Base-by-base conservation (phyloP, 495 filamentous ascomycete species). In the Halenospora varia region DNA sequence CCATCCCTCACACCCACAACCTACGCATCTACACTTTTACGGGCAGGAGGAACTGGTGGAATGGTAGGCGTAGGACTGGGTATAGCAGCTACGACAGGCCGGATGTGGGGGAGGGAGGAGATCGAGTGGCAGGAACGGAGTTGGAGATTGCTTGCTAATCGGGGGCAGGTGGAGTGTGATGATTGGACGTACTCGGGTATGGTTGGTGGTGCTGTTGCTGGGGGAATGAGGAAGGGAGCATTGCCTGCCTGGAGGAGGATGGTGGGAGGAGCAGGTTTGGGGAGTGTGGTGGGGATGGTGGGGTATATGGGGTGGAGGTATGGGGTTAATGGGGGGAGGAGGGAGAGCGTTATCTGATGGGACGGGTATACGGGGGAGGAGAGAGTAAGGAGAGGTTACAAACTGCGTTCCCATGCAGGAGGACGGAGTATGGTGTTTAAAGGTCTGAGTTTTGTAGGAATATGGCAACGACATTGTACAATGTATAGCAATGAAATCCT, bases 51-150 rank as follows among this genome's bases (percentile, higher is more conserved):
- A 1, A 53, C 60, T 0, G 70, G 71, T 41, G 65, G 63, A n/a
- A 40, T 65, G 0, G 48, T 66, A 26, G 70, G 66, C 0, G 61
- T 66, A 4, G 74, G 60, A 0, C 35, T 74, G 0, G 17, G 73
- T 13, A 59, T 63, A n/a, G 35, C 77, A 8, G 70, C 48, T 25
- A 52, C 82, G 10, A 46, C 67, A 11, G 69, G 26, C 0, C 65
- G 77, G 9, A 85, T 87, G 83, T 70, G 69, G 61, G 76, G 76
- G 0, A 65, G 71, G 19, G 76, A 83, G 62, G 71, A 77, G 44
- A 80, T 85, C 55, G 83, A 86, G 63, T 87, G 84, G 84, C 65
- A 78, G 59, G 82, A 86, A 65, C 75, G 84, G 26, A 70, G 71
- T 41, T 87, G 82, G 83, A 67, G 82, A 24, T 55, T 86, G 47